Base-by-base conservation (phyloP, 2,329 filamentous ascomycete species). In the Pseudovirgaria hyperparasitica region DNA sequence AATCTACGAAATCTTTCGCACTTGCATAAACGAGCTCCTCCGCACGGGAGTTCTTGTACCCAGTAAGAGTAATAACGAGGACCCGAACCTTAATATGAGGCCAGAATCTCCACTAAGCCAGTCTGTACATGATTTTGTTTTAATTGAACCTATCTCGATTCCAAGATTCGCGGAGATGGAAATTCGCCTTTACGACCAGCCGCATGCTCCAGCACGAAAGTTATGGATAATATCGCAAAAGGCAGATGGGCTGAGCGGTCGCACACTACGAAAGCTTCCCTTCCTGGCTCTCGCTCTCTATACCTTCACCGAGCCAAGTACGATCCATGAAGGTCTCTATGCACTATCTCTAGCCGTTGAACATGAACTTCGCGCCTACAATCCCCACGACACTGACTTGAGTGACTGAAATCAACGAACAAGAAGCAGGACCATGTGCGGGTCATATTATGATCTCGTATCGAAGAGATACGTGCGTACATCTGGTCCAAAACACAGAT, bases 1-100 rank as follows among this genome's bases (percentile, higher is more conserved):
- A 4, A 52, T 57, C 10, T 67, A 66, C 38, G 55, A 60, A 28
- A 65, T 67, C 25, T 55, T 64, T 26, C 54, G 57, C 20, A 54
- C 52, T n/a, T 62, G 57, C 19, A 37, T 66, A 9, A 60, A 63
- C 31, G 55, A 63, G 27, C 45, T 65, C 12, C 48, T 56, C 12
- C 42, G 46, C 9, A 47, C 48, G 28, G 49, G 44, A 7, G 36
- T 61, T 11, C 42, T 63, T 19, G 27, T 35, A 30, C 10, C 34
- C n/a, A n/a, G n/a, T n/a, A n/a, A n/a, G n/a, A n/a, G n/a, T n/a
- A n/a, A n/a, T n/a, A n/a, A n/a, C n/a, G n/a, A n/a, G n/a, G n/a
- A n/a, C n/a, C n/a, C n/a, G n/a, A n/a, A n/a, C n/a, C n/a, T n/a
- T n/a, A n/a, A n/a, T n/a, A n/a, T n/a, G n/a, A n/a, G n/a, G n/a